Evolutionary conservation across 352 stramenopile species (phyloP).

Genomic region (Aphanomyces cochlioides): DNA sequence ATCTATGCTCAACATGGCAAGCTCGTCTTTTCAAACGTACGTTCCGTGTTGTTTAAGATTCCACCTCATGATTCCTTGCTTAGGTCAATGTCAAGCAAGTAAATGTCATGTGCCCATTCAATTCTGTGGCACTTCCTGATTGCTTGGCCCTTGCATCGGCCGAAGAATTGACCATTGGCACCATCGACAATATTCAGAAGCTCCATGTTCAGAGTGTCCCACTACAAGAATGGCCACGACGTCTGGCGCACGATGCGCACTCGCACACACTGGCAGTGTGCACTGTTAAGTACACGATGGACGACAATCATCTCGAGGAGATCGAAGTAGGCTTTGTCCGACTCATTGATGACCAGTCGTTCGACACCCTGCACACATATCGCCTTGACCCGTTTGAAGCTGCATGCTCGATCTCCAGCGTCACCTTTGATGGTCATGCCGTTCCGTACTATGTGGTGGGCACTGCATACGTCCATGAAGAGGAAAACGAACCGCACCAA

Average conservation of each 20-base stretch:
- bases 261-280: slow-evolving; percentile 81
- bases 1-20: slow-evolving; percentile 96
- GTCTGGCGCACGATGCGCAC: slow-evolving; percentile 83
- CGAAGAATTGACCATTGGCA: slow-evolving; percentile 93
- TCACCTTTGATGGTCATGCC: slow-evolving; percentile 74
- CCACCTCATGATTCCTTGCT: background rate
- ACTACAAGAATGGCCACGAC: slow-evolving; percentile 90
- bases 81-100: slow-evolving; percentile 86
- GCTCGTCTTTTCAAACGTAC: slow-evolving; percentile 95
- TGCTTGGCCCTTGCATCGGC: slow-evolving; percentile 95
- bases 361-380: slow-evolving; percentile 89
- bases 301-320: slow-evolving; percentile 73
- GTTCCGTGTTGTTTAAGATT: slow-evolving; percentile 25
- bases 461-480: slow-evolving; percentile 90
- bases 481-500: slow-evolving; percentile 94
- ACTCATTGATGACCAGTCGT: slow-evolving; percentile 96
- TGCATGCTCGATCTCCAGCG: slow-evolving; percentile 78
- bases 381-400: slow-evolving; percentile 86
- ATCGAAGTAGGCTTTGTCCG: slow-evolving; percentile 89
- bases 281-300: slow-evolving; percentile 75
- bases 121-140: slow-evolving; percentile 90
- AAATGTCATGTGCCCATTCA: slow-evolving; percentile 90
- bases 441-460: slow-evolving; percentile 81
- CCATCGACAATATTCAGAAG: slow-evolving; percentile 98
- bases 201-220: slow-evolving; percentile 97